Conservation (phyloP, 768 basidiomycete genomes). For the Mycena indigotica region DNA sequence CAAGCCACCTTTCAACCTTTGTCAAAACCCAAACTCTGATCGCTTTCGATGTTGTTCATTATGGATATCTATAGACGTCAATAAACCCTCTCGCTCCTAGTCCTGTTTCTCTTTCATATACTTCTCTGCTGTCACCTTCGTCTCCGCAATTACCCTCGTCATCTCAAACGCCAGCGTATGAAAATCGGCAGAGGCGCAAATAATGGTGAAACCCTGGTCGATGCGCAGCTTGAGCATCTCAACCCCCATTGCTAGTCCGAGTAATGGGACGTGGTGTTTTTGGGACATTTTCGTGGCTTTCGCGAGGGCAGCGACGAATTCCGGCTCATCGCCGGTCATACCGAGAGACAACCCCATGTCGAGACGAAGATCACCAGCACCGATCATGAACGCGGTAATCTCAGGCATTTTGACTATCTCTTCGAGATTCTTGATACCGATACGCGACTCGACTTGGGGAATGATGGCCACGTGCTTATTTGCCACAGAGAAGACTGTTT, state of each 20-base stretch:
- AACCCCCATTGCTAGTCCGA: constrained; percentile 2
- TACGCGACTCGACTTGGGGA: constrained; percentile 38
- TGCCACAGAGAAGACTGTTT: constrained; percentile 12
- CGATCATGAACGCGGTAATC: constrained; percentile 18
- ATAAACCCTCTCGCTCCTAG: too few species aligned
- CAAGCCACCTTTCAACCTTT: constrained; percentile 33
- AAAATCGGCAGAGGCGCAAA: constrained; percentile 6
- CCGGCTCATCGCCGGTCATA: constrained; percentile 10
- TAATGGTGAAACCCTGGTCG: constrained; percentile 10
- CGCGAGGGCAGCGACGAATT: constrained; percentile 11
- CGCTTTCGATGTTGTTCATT: too few species aligned
- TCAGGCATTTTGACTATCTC: constrained; percentile 25
- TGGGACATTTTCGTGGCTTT: constrained; percentile 4
- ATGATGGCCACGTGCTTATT: constrained; percentile 18
- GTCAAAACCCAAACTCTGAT: constrained; percentile 11
- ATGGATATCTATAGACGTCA: too few species aligned
- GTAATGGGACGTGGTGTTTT: neutral
- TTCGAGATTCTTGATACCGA: constrained; percentile 73
- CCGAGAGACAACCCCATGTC: constrained; percentile 12
- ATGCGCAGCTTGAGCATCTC: constrained; percentile 13
- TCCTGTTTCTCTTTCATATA: constrained; percentile 8
- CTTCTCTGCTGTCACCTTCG: constrained; percentile 3
- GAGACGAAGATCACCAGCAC: constrained; percentile 16
- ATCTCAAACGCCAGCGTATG: constrained; percentile 8
- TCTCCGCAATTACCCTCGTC: neutral